Conservation (phyloP, 768 basidiomycete genomes). For the Paxillus ammoniavirescens region DNA sequence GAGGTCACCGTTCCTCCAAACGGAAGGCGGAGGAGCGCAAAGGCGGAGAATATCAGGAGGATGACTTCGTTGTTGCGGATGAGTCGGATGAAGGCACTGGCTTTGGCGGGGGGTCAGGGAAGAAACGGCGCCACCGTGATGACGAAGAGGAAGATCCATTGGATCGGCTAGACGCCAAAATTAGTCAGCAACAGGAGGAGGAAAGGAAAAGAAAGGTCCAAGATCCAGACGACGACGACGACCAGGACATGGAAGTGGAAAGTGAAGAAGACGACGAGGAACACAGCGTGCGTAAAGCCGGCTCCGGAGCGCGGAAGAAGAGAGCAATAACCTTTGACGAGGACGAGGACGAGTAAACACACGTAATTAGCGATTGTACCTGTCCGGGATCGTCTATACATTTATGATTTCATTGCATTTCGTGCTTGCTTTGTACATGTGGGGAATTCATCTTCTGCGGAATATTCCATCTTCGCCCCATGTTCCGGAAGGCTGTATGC, state of each 20-base stretch:
- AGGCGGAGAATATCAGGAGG: slow-evolving; percentile 75
- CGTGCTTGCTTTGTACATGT: slow-evolving; percentile 28
- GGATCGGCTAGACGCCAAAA: slow-evolving; percentile 70
- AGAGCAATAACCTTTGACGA: slow-evolving; percentile 54
- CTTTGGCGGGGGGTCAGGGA: slow-evolving; percentile 33
- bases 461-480: slow-evolving; percentile 60
- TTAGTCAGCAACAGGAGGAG: slow-evolving; percentile 54
- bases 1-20: slow-evolving; percentile 33
- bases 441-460: slow-evolving; percentile 19
- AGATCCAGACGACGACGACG: slow-evolving; percentile 35
- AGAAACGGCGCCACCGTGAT: slow-evolving; percentile 39
- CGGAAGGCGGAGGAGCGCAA: slow-evolving; percentile 48
- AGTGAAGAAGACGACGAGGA: slow-evolving; percentile 74
- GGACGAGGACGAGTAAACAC: slow-evolving; percentile 48
- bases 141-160: slow-evolving; percentile 59
- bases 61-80: slow-evolving; percentile 84
- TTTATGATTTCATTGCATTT: background rate
- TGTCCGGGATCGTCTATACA: slow-evolving; percentile 1
- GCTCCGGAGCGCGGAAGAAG: slow-evolving; percentile 54
- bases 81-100: slow-evolving; percentile 63
- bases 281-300: slow-evolving; percentile 57
- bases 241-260: slow-evolving; percentile 68
- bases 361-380: slow-evolving; percentile 1
- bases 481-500: slow-evolving; percentile 60
- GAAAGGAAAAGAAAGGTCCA: slow-evolving; percentile 43